Conservation (phyloP, 2,329 filamentous ascomycete species). For the Cercospora zeina region DNA sequence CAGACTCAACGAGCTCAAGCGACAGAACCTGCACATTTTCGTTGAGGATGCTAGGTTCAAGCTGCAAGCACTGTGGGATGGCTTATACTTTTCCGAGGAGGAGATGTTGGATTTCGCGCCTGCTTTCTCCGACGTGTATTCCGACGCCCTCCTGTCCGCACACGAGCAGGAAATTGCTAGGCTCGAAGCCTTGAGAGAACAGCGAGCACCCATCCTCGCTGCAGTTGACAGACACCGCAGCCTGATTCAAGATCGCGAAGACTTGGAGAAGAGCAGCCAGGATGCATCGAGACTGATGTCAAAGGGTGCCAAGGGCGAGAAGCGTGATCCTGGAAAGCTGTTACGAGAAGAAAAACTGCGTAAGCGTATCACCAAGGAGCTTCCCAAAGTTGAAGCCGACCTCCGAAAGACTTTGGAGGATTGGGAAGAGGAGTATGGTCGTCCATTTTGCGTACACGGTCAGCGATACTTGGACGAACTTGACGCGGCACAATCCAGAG, state of each 20-base stretch:
- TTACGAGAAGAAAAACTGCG: slow-evolving; percentile 97
- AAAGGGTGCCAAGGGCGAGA: slow-evolving; percentile 89
- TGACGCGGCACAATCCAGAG: slow-evolving; percentile 62
- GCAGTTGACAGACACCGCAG: slow-evolving; percentile 81
- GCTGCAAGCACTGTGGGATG: slow-evolving; percentile 93
- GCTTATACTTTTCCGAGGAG: slow-evolving; percentile 90
- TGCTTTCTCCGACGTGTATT: slow-evolving; percentile 88
- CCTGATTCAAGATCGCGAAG: slow-evolving; percentile 80
- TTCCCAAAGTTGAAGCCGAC: slow-evolving; percentile 88
- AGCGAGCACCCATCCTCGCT: slow-evolving; percentile 79
- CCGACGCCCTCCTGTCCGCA: slow-evolving; percentile 88
- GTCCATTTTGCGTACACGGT: slow-evolving; percentile 89
- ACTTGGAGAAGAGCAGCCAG: slow-evolving; percentile 85
- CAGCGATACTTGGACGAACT: slow-evolving; percentile 86
- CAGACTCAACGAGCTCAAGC: slow-evolving; percentile 86
- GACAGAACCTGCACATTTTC: slow-evolving; percentile 91
- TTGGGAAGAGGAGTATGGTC: slow-evolving; percentile 93
- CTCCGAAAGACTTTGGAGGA: slow-evolving; percentile 75
- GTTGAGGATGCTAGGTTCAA: slow-evolving; percentile 90
- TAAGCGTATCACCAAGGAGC: slow-evolving; percentile 92
- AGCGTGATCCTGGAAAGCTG: slow-evolving; percentile 89
- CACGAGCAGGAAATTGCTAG: slow-evolving; percentile 89
- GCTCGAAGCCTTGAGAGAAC: slow-evolving; percentile 77
- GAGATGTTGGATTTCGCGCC: slow-evolving; percentile 99
- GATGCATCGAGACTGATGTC: slow-evolving; percentile 92